Conservation (phyloP, 441 rosid species). For the Gossypium schwendimanii region DNA sequence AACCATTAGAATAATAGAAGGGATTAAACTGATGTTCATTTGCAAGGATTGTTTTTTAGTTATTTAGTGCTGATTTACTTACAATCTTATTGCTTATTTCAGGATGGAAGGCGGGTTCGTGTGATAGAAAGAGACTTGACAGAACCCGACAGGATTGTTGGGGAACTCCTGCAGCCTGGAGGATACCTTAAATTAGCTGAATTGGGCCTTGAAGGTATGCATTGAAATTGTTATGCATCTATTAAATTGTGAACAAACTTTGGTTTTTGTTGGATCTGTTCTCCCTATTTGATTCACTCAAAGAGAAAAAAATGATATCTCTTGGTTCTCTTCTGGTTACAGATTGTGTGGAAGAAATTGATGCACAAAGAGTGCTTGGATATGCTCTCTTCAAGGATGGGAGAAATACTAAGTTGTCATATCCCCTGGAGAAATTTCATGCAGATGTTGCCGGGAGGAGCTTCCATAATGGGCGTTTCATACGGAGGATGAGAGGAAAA, state of each 20-base stretch:
- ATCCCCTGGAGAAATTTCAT: slow-evolving; percentile 55
- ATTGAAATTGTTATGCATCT: background rate
- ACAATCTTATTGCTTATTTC: background rate
- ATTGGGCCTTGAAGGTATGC: slow-evolving; percentile 48
- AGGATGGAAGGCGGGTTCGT: slow-evolving; percentile 54
- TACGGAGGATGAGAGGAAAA: slow-evolving; percentile 70
- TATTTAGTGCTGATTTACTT: slow-evolving; percentile 1
- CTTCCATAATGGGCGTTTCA: slow-evolving; percentile 75
- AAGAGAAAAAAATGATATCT: background rate
- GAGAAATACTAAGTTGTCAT: slow-evolving; percentile 39
- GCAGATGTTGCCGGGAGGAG: slow-evolving; percentile 66
- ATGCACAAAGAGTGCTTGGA: slow-evolving; percentile 64
- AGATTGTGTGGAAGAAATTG: slow-evolving; percentile 71
- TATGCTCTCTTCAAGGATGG: slow-evolving; percentile 68
- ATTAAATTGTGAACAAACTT: background rate
- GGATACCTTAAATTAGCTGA: slow-evolving; percentile 50
- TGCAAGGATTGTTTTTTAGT: background rate
- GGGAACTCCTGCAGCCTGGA: slow-evolving; percentile 57
- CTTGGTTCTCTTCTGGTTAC: slow-evolving; percentile 5
- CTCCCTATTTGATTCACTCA: background rate
- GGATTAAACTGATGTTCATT: background rate
- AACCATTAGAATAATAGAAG: background rate
- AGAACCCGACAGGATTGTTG: slow-evolving; percentile 53
- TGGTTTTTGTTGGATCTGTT: background rate
- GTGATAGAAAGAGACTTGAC: slow-evolving; percentile 57